Evolutionary conservation across 352 stramenopile species (phyloP), one percentile per base, ranked within the genome.

Genomic region (Phytophthora boehmeriae): DNA sequence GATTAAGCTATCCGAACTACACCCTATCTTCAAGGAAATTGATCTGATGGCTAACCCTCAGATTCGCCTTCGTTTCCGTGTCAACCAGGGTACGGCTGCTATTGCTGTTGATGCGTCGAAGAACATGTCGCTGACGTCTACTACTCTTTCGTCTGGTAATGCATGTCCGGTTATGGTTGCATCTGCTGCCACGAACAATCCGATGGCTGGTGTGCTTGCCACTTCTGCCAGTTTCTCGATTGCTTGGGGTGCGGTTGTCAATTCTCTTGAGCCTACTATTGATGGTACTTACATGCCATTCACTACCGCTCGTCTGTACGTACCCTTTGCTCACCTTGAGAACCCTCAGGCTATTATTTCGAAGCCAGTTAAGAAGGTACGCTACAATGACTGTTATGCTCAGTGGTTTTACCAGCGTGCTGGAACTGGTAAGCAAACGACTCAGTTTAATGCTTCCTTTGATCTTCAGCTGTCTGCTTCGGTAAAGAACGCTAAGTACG

Each of bases 311-410:
- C 52, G 41, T 46, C 28, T 59, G 1, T 59, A 59, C 16, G 52
- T 63, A n/a, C 43, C 54, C 1, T 63, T 63, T 27, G 19, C 35
- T 1, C 6, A 63, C 34, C 20, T 63, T 1, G 54, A 63, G 36
- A 63, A 63, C 52, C 52, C 52, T 52, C 52, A 52, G 28, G 52
- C 52, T 17, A 44, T 59, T 14, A 59, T 59, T n/a, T 43, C 35
- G 0, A 63, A 63, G 45, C 54, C 54, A 1, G 22, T 55, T 1
- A 61, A 61, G 54, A 53, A 44, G 32, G 20, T 61, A 34, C 54
- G 54, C 14, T 61, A 61, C 30, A 32, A 27, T 3, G 43, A 61
- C 19, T 38, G 5, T 2, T 61, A 61, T 42, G 32, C 54, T 38
- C 54, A 61, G 32, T 61, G 30, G 32, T 54, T 61, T 14, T 53